Base-by-base conservation (phyloP, 306 rosid genomes). In the Acmispon strigosus region DNA sequence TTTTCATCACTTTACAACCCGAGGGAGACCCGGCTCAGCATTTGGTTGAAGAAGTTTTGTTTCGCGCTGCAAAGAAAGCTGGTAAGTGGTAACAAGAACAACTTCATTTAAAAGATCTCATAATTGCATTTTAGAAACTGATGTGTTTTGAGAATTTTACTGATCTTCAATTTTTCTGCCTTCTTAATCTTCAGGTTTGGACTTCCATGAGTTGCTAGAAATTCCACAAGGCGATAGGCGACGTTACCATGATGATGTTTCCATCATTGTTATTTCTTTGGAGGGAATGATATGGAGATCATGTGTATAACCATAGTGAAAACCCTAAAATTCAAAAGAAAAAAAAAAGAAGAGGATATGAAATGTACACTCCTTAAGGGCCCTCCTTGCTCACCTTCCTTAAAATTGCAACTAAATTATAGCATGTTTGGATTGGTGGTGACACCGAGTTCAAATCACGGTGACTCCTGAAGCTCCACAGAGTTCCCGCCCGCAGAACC, bases 271-370 rank as follows among this genome's bases (percentile, higher is more conserved):
- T 54, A 95, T 95, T 63, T 95, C 99, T 18, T 87, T 95, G 88
- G 99, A 95, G 69, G 99, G 99, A 83, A 86, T 88, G 80, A 95
- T 95, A 73, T 95, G 99, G 99, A 91, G 96, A 88, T 95, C 96
- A 41, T 91, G 97, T 84, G 96, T 91, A 86, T 86, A 85, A 84
- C 72, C 56, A 72, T 63, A 81, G 59, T 69, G 76, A 78, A 80
- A 84, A 78, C 72, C 78, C 61, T 75, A 56, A 60, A 22, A 36
- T 52, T 58, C 73, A 65, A 47, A 52, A 50, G 18, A 59, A 34
- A 61, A 20, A 63, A 11, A 27, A 7, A 59, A 62, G 62, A 56
- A 69, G 42, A 77, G 49, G 41, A 42, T 14, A 41, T 53, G 67
- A 80, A 74, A 85, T 84, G 85, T 80, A 73, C 62, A 68, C 72